phyloP scores from a whole-genome alignment of 2,329 filamentous ascomycete species.

The Fusarium sarcochroum region DNA sequence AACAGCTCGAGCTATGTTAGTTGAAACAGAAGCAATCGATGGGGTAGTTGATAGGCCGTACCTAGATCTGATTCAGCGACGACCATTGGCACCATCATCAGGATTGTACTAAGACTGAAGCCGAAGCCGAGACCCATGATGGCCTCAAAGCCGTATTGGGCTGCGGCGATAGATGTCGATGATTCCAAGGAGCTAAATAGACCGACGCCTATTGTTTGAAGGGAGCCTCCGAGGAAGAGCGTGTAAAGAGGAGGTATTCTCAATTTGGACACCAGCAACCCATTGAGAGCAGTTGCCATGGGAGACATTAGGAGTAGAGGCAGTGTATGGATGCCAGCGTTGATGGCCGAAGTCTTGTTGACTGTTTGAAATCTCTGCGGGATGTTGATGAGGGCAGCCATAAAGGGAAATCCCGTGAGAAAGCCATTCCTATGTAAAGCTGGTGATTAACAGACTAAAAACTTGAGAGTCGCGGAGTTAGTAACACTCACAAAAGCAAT shows the following conservation, averaged over 20 bases:
- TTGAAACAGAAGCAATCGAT: background rate
- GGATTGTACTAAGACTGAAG: conserved; percentile 24
- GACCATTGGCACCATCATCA: conserved; percentile 29
- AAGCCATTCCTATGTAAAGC: background rate
- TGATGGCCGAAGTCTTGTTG: conserved; percentile 17
- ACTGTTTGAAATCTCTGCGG: conserved; percentile 32
- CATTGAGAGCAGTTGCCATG: conserved; percentile 23
- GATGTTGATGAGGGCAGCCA: conserved; percentile 33
- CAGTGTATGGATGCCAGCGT: conserved; percentile 21
- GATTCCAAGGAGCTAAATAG: conserved; percentile 21
- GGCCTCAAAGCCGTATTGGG: conserved; percentile 29
- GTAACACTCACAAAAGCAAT: conserved; percentile 1
- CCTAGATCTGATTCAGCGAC: conserved; percentile 20
- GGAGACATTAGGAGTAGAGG: conserved; percentile 32
- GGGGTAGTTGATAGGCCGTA: background rate
- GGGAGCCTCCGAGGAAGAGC: conserved; percentile 10
- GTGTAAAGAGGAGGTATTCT: conserved; percentile 30
- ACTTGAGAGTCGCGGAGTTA: background rate
- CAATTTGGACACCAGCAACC: conserved; percentile 22
- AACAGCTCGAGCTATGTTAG: conserved; percentile 9
- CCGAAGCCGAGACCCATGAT: conserved; percentile 38
- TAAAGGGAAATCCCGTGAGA: conserved; percentile 33
- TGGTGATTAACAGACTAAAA: background rate
- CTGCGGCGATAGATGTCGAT: conserved; percentile 1
- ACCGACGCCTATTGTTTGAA: conserved; percentile 34